Percentiles rank a stretch among this genome's conserved stretches.
phyloP scores from a whole-genome alignment of 1,284 basidiomycete species.

The Bondarzewia mesenterica region DNA sequence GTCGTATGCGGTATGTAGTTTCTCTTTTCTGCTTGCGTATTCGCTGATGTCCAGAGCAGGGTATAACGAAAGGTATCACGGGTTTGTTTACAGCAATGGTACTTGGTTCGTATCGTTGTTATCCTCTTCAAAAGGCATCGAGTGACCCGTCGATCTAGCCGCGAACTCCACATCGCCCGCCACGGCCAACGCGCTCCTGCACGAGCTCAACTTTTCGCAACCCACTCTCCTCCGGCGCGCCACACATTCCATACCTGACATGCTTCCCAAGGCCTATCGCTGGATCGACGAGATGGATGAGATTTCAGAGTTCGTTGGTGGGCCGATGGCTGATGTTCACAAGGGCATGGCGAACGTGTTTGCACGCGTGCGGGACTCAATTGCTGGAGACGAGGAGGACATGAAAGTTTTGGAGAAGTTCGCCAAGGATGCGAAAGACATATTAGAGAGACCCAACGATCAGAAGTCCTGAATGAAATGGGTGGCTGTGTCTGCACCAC shows the following conservation, averaged over 20 bases:
- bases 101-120: constrained; percentile 26
- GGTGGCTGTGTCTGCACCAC: no score
- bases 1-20: constrained; percentile 46
- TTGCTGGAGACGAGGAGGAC: constrained; percentile 28
- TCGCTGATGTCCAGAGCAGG: constrained; percentile 24
- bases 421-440: constrained; percentile 32
- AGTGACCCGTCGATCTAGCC: constrained; percentile 22
- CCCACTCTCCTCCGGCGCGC: constrained; percentile 34
- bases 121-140: not conserved
- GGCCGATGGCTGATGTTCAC: constrained; percentile 28
- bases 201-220: constrained; percentile 40
- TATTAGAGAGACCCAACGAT: no score
- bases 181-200: constrained; percentile 42
- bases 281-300: constrained; percentile 58
- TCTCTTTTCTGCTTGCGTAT: not conserved
- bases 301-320: constrained; percentile 46
- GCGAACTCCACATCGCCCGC: constrained; percentile 51
- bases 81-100: constrained; percentile 52
- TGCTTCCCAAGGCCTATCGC: constrained; percentile 54
- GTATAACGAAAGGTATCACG: constrained; percentile 47
- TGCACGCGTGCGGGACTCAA: constrained; percentile 31
- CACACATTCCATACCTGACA: constrained; percentile 30
- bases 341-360: constrained; percentile 40
- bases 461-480: no score
- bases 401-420: constrained; percentile 34